Evolutionary conservation across 805 yeast genomes (phyloP).

Genomic region (Blastobotrys robertii): DNA sequence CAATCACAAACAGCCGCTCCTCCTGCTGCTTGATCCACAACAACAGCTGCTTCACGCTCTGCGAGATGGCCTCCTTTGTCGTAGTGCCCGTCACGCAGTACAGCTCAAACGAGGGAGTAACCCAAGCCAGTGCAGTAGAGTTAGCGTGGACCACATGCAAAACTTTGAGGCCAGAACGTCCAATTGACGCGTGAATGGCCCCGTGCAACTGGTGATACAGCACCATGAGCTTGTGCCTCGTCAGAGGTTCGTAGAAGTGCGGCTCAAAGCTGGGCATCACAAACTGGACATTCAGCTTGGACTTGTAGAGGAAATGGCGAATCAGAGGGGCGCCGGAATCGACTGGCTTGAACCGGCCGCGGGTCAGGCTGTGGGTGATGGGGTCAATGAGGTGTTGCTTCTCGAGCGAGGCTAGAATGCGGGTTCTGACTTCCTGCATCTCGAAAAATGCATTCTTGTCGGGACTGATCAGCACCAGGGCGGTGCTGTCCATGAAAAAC

Average conservation of each 20-base stretch:
- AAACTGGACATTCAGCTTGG: conserved; percentile 58
- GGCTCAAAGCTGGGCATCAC: conserved; percentile 36
- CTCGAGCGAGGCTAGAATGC: conserved; percentile 37
- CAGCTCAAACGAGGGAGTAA: conserved; percentile 51
- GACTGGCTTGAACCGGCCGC: conserved; percentile 36
- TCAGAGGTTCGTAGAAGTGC: conserved; percentile 22
- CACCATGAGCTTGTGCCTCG: conserved; percentile 18
- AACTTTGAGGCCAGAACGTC: conserved; percentile 18
- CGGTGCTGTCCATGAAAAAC: conserved; percentile 35
- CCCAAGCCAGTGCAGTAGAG: conserved; percentile 41
- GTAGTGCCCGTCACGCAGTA: conserved; percentile 55
- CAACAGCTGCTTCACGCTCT: conserved; percentile 53
- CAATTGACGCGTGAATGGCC: conserved; percentile 20
- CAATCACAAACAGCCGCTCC: conserved; percentile 58
- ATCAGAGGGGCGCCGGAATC: conserved; percentile 49
- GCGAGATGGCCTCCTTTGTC: conserved; percentile 46
- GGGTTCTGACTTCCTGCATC: conserved; percentile 51
- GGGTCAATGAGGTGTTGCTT: conserved; percentile 30
- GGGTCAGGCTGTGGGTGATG: conserved; percentile 29
- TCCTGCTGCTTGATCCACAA: conserved; percentile 71
- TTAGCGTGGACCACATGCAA: conserved; percentile 18
- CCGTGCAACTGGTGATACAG: conserved; percentile 31
- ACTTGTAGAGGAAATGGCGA: conserved; percentile 74
- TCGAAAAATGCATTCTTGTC: conserved; percentile 73
- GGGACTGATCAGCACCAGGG: conserved; percentile 48